phyloP scores from a whole-genome alignment of 2,329 filamentous ascomycete species.

The Apiospora aurea region DNA sequence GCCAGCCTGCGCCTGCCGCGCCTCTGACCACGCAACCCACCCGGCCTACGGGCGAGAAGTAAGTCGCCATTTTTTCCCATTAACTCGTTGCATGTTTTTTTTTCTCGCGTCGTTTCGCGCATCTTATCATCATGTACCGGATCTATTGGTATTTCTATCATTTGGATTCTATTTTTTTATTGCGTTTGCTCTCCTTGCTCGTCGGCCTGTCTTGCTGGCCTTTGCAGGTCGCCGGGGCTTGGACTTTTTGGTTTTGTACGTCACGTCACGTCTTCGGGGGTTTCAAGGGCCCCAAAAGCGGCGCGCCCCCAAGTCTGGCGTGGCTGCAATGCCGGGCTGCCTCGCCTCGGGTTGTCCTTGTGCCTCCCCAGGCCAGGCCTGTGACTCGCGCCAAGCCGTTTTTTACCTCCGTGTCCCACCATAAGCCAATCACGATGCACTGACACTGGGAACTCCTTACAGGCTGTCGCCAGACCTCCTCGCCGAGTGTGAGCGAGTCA shows the following conservation, averaged over 20 bases:
- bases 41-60: constrained; percentile 59
- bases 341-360: constrained; percentile 28
- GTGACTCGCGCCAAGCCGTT: constrained; percentile 28
- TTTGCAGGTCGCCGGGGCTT: constrained; percentile 6
- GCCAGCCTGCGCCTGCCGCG: constrained; percentile 49
- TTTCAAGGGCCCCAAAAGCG: constrained; percentile 26
- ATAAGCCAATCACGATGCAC: constrained; percentile 23
- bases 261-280: constrained; percentile 27
- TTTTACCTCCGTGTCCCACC: constrained; percentile 27
- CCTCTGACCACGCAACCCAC: constrained; percentile 51
- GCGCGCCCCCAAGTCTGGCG: constrained; percentile 25
- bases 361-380: constrained; percentile 16
- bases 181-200: background rate
- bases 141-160: background rate
- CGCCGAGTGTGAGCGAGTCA: constrained; percentile 66
- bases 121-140: background rate
- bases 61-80: constrained; percentile 48
- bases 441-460: constrained; percentile 27
- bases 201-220: constrained; percentile 24
- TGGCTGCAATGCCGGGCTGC: constrained; percentile 28
- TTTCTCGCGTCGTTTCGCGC: constrained; percentile 23
- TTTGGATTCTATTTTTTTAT: background rate
- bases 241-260: constrained; percentile 1
- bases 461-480: constrained; percentile 64
- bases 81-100: constrained; percentile 23